A percentile compares a stretch with the other conserved stretches of the same genome.
These are phyloP conservation scores for Borovskyia barvae DNA, from an alignment of 208 protist species.

Conservation along the genomic window DNA sequence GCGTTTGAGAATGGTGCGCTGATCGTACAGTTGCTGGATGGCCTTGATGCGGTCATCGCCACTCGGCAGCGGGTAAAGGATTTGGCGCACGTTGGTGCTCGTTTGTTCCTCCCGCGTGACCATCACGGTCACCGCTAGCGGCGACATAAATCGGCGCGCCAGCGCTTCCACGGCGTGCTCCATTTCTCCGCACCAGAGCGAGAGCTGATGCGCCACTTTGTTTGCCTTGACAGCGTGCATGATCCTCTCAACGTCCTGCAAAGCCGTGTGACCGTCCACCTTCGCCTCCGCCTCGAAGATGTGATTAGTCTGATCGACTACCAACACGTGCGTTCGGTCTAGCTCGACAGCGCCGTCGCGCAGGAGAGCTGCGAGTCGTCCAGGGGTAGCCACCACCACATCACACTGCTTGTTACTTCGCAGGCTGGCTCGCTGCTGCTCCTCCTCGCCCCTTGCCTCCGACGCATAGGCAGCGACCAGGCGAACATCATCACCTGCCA, in stretches of 20 bases:
- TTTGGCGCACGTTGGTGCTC: constrained; percentile 55
- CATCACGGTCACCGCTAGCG: constrained; percentile 61
- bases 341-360: constrained; percentile 57
- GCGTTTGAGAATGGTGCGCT: constrained; percentile 57
- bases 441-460: constrained; percentile 32
- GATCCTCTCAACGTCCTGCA: constrained; percentile 81
- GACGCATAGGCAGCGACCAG: constrained; percentile 24
- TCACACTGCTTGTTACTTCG: constrained; percentile 86
- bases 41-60: constrained; percentile 40
- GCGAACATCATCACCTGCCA: constrained; percentile 63
- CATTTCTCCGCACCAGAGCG: constrained; percentile 90
- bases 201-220: constrained; percentile 80
- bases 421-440: constrained; percentile 65
- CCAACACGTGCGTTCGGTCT: constrained; percentile 75
- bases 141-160: constrained; percentile 69
- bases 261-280: constrained; percentile 29
- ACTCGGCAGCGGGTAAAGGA: constrained; percentile 49
- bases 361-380: constrained; percentile 58
- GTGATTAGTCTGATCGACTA: constrained; percentile 95
- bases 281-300: constrained; percentile 88
- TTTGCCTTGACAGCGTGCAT: constrained; percentile 51
- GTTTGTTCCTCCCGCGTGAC: constrained; percentile 62
- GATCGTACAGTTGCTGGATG: constrained; percentile 64
- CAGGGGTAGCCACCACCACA: constrained; percentile 87
- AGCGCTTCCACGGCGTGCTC: constrained; percentile 56